Conservation (phyloP, 208 protist species). For the Phytomonas sp. region DNA sequence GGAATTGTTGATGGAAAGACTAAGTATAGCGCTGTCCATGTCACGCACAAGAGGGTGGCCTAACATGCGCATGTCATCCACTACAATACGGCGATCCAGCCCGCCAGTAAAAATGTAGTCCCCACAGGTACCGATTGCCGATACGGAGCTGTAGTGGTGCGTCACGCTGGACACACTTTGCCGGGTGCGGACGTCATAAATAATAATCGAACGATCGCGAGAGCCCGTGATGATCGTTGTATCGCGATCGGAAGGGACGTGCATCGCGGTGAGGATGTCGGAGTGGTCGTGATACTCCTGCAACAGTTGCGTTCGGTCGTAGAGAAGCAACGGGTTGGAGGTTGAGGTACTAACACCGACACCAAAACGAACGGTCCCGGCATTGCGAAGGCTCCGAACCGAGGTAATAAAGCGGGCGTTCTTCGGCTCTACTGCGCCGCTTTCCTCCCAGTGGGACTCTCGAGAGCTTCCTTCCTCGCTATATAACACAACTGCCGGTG, state of each 20-base stretch:
- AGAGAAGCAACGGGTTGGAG: conserved; percentile 46
- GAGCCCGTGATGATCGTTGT: conserved; percentile 74
- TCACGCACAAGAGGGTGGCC: conserved; percentile 38
- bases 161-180: conserved; percentile 30
- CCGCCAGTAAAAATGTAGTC: conserved; percentile 78
- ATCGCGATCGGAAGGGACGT: conserved; percentile 56
- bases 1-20: conserved; percentile 49
- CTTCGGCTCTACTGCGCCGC: conserved; percentile 55
- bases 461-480: conserved; percentile 36
- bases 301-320: conserved; percentile 47
- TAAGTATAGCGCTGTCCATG: conserved; percentile 74
- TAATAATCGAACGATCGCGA: conserved; percentile 65
- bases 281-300: conserved; percentile 74
- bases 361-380: conserved; percentile 40
- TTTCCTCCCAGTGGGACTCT: conserved; percentile 67
- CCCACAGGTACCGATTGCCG: conserved; percentile 62
- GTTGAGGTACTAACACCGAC: conserved; percentile 37
- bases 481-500: conserved; percentile 77
- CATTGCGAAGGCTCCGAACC: conserved; percentile 41
- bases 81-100: conserved; percentile 66
- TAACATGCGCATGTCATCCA: conserved; percentile 75
- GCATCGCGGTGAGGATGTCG: conserved; percentile 78
- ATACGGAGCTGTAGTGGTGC: conserved; percentile 70
- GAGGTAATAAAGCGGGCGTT: conserved; percentile 67
- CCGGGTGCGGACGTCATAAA: conserved; percentile 63